These are phyloP conservation scores for Obba rivulosa DNA, from an alignment of 768 basidiomycete genomes.

Conservation along the genomic window DNA sequence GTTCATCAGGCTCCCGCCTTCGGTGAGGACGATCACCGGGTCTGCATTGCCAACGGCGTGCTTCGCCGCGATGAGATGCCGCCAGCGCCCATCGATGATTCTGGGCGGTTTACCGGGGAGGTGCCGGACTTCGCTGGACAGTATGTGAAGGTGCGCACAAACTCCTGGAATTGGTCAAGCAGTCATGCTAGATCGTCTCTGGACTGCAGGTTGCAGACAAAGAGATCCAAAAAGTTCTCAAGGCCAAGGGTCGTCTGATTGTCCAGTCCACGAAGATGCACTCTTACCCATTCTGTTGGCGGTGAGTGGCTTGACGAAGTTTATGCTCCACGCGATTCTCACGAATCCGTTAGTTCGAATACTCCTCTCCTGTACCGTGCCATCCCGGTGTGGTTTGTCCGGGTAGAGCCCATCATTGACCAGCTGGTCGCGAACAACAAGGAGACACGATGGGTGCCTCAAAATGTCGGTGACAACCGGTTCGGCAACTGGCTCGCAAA, in stretches of 20 bases:
- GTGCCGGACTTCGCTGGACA: slow-evolving; percentile 87
- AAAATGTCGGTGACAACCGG: slow-evolving; percentile 81
- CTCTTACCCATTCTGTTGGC: slow-evolving; percentile 97
- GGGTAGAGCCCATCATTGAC: slow-evolving; percentile 79
- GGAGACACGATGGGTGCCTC: slow-evolving; percentile 93
- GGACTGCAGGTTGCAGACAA: slow-evolving; percentile 77
- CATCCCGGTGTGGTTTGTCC: slow-evolving; percentile 94
- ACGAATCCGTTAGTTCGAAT: slow-evolving; percentile 55
- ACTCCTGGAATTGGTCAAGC: too few relatives aligned
- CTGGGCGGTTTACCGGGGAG: slow-evolving; percentile 80
- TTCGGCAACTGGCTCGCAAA: slow-evolving; percentile 98
- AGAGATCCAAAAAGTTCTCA: slow-evolving; percentile 86
- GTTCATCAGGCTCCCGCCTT: slow-evolving; percentile 99
- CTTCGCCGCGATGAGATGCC: slow-evolving; percentile 88
- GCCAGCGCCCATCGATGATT: slow-evolving; percentile 92
- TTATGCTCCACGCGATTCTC: neutral
- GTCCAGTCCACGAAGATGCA: slow-evolving; percentile 85
- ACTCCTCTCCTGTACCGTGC: slow-evolving; percentile 96
- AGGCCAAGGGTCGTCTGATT: slow-evolving; percentile 81
- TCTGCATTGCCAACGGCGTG: slow-evolving; percentile 80
- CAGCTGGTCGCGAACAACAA: slow-evolving; percentile 88
- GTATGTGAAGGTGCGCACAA: slow-evolving; percentile 72
- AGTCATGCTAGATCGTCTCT: neutral
- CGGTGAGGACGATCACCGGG: slow-evolving; percentile 97
- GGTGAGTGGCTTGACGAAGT: slow-evolving; percentile 37